Evolutionary conservation across 306 rosid species (phyloP).

Genomic region (Trichosanthes truncata): DNA sequence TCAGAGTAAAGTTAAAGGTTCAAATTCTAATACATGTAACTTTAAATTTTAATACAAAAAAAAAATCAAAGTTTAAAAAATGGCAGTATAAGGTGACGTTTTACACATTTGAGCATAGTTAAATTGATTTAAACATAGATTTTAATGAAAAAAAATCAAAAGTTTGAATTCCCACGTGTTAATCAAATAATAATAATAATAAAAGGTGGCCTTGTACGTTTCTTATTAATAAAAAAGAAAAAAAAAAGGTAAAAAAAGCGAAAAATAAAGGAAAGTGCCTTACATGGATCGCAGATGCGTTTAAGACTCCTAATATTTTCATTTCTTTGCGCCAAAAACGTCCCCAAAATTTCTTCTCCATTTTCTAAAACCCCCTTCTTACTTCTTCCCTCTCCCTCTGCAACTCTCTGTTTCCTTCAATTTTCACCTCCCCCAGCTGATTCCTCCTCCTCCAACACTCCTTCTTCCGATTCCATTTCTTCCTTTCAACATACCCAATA

Average conservation of each 20-base stretch:
- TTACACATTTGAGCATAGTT: too few relatives aligned
- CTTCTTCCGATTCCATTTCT: neutral
- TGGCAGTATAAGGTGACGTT: too few relatives aligned
- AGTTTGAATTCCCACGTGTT: too few relatives aligned
- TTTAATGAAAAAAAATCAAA: too few relatives aligned
- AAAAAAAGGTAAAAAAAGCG: neutral
- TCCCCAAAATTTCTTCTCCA: neutral
- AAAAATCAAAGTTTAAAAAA: too few relatives aligned
- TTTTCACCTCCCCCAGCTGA: neutral
- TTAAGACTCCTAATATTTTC: neutral
- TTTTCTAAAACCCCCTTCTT: neutral
- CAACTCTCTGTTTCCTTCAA: neutral
- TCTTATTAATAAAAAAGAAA: neutral
- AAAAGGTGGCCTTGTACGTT: too few relatives aligned
- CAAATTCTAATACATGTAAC: too few relatives aligned
- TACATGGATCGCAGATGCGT: neutral
- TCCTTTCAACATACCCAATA: neutral
- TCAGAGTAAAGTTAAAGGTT: too few relatives aligned
- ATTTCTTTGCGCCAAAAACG: slow-evolving; percentile 1
- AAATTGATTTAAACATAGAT: too few relatives aligned
- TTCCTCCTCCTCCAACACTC: neutral
- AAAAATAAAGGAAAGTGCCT: neutral
- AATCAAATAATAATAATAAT: too few relatives aligned
- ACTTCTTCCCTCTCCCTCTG: neutral
- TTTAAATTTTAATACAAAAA: too few relatives aligned